Evolutionary conservation across 441 rosid genomes (phyloP), one percentile per base, ranked within the genome.

Genomic region (Jatropha multifida): DNA sequence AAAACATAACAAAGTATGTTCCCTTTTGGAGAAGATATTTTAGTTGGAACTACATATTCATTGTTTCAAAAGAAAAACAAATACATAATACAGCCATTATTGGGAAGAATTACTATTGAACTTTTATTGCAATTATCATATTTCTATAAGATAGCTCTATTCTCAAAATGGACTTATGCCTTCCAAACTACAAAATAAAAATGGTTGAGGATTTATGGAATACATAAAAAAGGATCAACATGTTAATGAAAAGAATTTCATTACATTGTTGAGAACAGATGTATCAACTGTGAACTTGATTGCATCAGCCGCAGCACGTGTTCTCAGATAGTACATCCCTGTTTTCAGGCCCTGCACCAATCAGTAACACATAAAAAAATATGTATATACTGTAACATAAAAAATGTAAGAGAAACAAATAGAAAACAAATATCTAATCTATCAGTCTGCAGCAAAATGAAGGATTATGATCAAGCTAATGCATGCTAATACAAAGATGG

Each of bases 231-330:
- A 59, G 26, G 17, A 40, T 10, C 49, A 14, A 52, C 23, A 17
- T 27, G 10, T 52, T 15, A 20, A 48, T 4, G 17, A 69, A 49
- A 64, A n/a, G 17, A 54, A 26, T 32, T 68, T 14, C n/a, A 4
- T 54, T 49, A 60, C 79, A 81, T 89, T 89, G 75, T 88, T 85
- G 3, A 87, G 84, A 79, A 78, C 60, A 48, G 90, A 74, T 68
- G 91, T 86, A 68, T 90, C 93, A 5, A 92, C 94, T 2, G 94
- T 90, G 84, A 92, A 92, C 82, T 92, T 88, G 60, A 55, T 55
- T n/a, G 97, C 92, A 83, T 92, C 96, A 26, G 94, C 96, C 18
- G 95, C 94, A 54, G 97, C 97, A 23, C 91, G 89, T 56, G 95
- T 80, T 32, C 97, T 81, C 65, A 92, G 78, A 83, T 92, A 89